Percentiles rank a stretch among this genome's conserved stretches.
Evolutionary conservation across 257 asterid species (phyloP).

Genomic region (Nicotiana obtusifolia): DNA sequence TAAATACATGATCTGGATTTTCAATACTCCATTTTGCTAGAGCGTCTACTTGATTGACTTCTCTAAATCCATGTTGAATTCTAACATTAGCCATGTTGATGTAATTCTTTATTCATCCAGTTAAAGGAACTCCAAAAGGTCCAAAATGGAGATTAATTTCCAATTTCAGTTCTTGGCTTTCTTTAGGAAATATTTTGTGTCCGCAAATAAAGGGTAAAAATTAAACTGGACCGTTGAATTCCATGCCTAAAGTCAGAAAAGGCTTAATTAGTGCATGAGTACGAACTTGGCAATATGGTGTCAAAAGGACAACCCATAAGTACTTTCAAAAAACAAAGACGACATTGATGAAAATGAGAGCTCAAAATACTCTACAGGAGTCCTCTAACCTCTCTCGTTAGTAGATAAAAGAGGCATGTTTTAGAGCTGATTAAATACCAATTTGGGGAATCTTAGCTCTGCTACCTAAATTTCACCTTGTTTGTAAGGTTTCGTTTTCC

Average conservation of each 20-base stretch:
- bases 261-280: neutral
- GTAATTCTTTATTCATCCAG: too few species aligned
- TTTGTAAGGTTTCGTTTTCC: too few species aligned
- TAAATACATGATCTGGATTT: too few species aligned
- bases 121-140: too few species aligned
- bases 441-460: too few species aligned
- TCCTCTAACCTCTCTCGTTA: neutral
- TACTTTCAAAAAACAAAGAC: neutral
- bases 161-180: neutral
- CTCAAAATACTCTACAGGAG: neutral
- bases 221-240: neutral
- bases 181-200: neutral
- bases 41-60: too few species aligned
- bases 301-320: neutral
- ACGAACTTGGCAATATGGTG: neutral
- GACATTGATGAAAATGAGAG: neutral
- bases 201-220: neutral
- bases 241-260: neutral
- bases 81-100: too few species aligned
- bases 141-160: neutral
- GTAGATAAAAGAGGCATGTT: neutral
- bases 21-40: too few species aligned
- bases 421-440: neutral
- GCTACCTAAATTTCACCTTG: too few species aligned
- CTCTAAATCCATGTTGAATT: too few species aligned